A percentile compares a stretch with the other conserved stretches of the same genome.
Evolutionary conservation across 257 asterid genomes (phyloP).

Genomic region (Ajuga chamaepitys): DNA sequence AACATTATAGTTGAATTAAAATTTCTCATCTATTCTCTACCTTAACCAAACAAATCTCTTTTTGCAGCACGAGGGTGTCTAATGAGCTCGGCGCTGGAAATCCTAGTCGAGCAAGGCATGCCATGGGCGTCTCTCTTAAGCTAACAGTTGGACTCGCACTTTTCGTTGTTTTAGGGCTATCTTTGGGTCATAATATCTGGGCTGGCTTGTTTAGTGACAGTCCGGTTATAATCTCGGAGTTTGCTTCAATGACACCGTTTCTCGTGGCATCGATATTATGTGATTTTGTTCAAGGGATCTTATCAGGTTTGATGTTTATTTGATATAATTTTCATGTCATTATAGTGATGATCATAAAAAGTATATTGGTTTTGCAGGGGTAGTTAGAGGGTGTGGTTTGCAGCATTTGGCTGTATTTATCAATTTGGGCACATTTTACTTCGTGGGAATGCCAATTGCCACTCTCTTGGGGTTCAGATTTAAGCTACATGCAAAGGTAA

Average conservation of each 20-base stretch:
- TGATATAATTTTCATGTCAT: background rate
- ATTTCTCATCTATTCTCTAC: background rate
- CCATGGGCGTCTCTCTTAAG: constrained; percentile 55
- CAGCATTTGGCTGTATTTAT: constrained; percentile 54
- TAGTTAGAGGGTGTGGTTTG: constrained; percentile 76
- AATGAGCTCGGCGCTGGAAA: constrained; percentile 77
- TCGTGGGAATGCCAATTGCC: constrained; percentile 61
- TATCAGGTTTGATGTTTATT: constrained; percentile 39
- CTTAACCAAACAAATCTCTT: background rate
- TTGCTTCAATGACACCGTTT: constrained; percentile 55
- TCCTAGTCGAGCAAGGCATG: constrained; percentile 52
- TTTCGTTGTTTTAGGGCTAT: constrained; percentile 30
- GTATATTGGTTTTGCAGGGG: constrained; percentile 36
- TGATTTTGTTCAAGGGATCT: constrained; percentile 60
- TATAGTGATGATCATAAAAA: background rate
- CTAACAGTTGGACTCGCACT: constrained; percentile 39
- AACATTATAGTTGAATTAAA: background rate
- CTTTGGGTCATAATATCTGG: constrained; percentile 55
- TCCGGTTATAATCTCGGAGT: constrained; percentile 34
- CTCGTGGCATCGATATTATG: constrained; percentile 39
- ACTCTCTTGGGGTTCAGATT: constrained; percentile 48
- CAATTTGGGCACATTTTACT: constrained; percentile 53
- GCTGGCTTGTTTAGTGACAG: constrained; percentile 60
- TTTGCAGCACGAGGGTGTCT: constrained; percentile 79
- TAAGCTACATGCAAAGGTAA: constrained; percentile 50